A percentile compares a stretch with the other conserved stretches of the same genome.
Conservation (phyloP, 2,329 filamentous ascomycete species). For the Fusarium udum region DNA sequence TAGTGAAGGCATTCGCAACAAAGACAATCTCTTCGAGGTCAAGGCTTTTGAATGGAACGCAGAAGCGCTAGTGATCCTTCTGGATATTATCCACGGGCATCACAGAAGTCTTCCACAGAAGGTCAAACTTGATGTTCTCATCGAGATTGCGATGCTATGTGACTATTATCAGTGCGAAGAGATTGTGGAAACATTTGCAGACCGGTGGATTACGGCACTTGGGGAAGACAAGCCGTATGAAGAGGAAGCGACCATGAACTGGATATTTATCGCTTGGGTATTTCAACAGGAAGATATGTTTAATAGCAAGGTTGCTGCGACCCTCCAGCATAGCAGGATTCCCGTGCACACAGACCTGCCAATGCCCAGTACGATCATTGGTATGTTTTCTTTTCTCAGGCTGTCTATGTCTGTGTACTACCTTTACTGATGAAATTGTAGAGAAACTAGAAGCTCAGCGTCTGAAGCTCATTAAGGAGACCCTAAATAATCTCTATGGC, state of each 20-base stretch:
- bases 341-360: not conserved
- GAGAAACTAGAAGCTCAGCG: not conserved
- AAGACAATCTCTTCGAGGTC: not conserved
- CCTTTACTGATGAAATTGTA: accelerated
- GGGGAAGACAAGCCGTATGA: not conserved
- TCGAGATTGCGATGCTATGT: not conserved
- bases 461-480: not conserved
- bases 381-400: not conserved
- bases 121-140: not conserved
- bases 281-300: not conserved
- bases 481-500: not conserved
- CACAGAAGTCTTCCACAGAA: not conserved
- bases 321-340: not conserved
- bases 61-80: not conserved
- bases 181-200: not conserved
- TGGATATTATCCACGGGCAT: not conserved
- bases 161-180: not conserved
- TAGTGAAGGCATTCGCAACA: not conserved
- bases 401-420: not conserved
- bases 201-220: not conserved
- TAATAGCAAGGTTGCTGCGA: not conserved
- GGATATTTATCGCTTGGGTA: not conserved
- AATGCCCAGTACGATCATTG: not conserved
- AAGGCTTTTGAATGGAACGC: not conserved
- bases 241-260: not conserved